Percentiles rank a stretch among this genome's conserved stretches.
Conservation (phyloP, 139 green algal species). For the Chlorella sp. region DNA sequence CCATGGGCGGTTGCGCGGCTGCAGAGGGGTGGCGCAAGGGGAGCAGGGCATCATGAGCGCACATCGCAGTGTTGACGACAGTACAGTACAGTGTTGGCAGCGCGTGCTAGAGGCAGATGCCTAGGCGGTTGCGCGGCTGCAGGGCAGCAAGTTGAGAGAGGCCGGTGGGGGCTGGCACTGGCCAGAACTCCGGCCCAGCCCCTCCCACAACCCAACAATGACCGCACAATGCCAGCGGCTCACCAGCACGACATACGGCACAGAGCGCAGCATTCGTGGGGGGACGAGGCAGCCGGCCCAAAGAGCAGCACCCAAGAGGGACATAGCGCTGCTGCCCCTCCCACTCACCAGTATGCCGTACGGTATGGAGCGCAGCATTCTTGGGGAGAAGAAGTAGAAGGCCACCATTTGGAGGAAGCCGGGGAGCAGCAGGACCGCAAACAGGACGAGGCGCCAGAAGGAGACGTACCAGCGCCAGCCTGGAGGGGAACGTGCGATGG, state of each 20-base stretch:
- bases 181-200: too few relatives aligned
- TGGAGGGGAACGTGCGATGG: not conserved
- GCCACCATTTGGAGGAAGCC: conserved; percentile 62
- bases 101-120: too few relatives aligned
- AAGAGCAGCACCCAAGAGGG: not conserved
- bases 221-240: too few relatives aligned
- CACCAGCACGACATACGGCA: conserved; percentile 74
- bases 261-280: conserved; percentile 61
- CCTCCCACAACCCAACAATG: too few relatives aligned
- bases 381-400: conserved; percentile 84
- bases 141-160: too few relatives aligned
- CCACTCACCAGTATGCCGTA: conserved; percentile 68
- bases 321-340: not conserved
- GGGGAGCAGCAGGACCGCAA: conserved; percentile 59
- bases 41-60: too few relatives aligned
- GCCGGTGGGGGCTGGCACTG: too few relatives aligned
- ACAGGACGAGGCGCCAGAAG: conserved; percentile 58
- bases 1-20: too few relatives aligned
- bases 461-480: conserved; percentile 50
- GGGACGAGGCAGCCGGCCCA: not conserved
- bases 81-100: too few relatives aligned
- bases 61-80: too few relatives aligned
- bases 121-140: conserved; percentile 81
- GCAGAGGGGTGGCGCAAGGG: too few relatives aligned
- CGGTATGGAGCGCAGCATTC: conserved; percentile 68